Evolutionary conservation across 768 basidiomycete species (phyloP).

Genomic region (Chalciporus sphaerocephalus): DNA sequence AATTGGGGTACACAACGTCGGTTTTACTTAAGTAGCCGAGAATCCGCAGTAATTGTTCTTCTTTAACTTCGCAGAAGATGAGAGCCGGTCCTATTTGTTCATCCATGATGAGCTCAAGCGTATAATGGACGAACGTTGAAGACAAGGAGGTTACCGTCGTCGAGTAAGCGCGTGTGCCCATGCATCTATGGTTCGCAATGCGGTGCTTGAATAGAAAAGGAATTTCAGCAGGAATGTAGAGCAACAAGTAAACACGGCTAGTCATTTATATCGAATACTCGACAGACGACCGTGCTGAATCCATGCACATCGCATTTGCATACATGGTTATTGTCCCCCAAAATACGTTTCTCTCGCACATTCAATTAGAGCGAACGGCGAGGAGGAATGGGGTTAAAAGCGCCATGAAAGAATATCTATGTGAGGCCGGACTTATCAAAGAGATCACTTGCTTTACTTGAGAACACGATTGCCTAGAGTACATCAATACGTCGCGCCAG

Average conservation of each 20-base stretch:
- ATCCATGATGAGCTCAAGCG: too few relatives aligned
- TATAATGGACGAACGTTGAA: too few relatives aligned
- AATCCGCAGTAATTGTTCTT: too few relatives aligned
- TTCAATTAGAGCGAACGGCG: slow-evolving; percentile 5
- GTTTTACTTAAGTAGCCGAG: too few relatives aligned
- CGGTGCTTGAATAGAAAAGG: too few relatives aligned
- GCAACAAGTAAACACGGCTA: slow-evolving; percentile 13
- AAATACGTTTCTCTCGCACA: slow-evolving; percentile 5
- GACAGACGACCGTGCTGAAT: slow-evolving; percentile 11
- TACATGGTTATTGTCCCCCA: slow-evolving; percentile 2
- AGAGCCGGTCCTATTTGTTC: too few relatives aligned
- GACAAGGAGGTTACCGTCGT: too few relatives aligned
- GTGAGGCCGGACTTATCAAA: background rate
- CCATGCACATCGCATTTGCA: background rate
- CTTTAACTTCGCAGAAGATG: too few relatives aligned
- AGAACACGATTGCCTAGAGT: too few relatives aligned
- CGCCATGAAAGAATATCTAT: background rate
- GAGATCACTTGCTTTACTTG: background rate
- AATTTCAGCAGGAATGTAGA: slow-evolving; percentile 1
- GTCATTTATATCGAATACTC: slow-evolving; percentile 4
- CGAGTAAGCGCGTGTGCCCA: too few relatives aligned
- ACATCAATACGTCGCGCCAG: slow-evolving; percentile 30
- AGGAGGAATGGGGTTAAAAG: slow-evolving; percentile 5
- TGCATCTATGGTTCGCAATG: too few relatives aligned
- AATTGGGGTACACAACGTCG: too few relatives aligned